Percentiles rank a stretch among this genome's conserved stretches.
Conservation (phyloP, 257 asterid genomes). For the Gynochthodes officinalis region DNA sequence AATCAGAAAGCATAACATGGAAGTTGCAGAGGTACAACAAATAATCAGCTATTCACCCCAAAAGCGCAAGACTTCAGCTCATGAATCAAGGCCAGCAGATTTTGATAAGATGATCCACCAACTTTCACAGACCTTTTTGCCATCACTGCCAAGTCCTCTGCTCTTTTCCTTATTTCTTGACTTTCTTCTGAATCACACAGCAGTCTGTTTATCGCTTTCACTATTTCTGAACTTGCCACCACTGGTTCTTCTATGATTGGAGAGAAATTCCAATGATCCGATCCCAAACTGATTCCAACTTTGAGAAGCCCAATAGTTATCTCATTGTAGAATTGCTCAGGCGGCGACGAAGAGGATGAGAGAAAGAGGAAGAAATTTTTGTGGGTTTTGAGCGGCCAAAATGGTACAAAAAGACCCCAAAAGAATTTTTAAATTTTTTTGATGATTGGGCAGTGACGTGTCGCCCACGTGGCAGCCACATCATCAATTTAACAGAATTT, state of each 20-base stretch:
- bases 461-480: too few species aligned
- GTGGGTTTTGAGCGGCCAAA: too few species aligned
- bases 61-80: constrained; percentile 16
- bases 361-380: too few species aligned
- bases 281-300: constrained; percentile 22
- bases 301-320: constrained; percentile 16
- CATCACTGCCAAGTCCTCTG: constrained; percentile 1
- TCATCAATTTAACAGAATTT: too few species aligned
- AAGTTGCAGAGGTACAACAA: background rate
- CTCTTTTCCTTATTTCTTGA: constrained; percentile 15
- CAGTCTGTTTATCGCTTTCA: constrained; percentile 10
- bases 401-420: too few species aligned
- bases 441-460: too few species aligned
- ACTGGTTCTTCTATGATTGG: constrained; percentile 8
- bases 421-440: too few species aligned
- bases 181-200: constrained; percentile 16
- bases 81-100: constrained; percentile 15
- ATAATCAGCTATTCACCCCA: background rate
- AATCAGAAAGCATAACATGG: background rate
- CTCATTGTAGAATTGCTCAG: constrained; percentile 33
- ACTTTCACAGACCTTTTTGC: constrained; percentile 15
- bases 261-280: constrained; percentile 1
- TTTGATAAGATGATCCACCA: constrained; percentile 29
- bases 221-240: constrained; percentile 9
- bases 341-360: too few species aligned